Evolutionary conservation across 129 eudicot species (phyloP), one percentile per base, ranked within the genome.

Genomic region (Rutidosis leptorrhynchoides): DNA sequence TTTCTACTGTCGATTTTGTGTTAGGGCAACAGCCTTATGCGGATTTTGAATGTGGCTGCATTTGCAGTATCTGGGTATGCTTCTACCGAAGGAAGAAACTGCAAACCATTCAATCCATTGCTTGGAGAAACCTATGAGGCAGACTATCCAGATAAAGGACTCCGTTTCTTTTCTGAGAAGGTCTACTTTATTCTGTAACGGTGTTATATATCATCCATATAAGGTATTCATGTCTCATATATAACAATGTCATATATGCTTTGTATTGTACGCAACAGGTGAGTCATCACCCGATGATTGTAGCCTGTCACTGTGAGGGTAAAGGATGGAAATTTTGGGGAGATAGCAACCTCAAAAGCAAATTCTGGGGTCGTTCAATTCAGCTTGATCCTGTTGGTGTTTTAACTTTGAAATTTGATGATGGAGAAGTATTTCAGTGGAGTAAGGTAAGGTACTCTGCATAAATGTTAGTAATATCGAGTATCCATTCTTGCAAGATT

Each of bases 1-100:
- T 16, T 58, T 46, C 56, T n/a, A n/a, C n/a, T n/a, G 28, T 69
- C n/a, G n/a, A n/a, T 58, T 74, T 56, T 54, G 59, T 77, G 64
- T 58, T 78, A 93, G 99, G 99, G 95, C 69, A 82, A 93, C 87
- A 81, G 95, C 82, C 99, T 93, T 77, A 86, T 93, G 96, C 84
- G 99, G 90, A 84, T 89, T 69, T 77, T 93, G 72, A 93, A 89
- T 79, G 96, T 93, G 64, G 99, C 98, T 73, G 98, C 98, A 58
- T 92, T 92, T 85, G 98, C 96, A 61, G 98, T 88, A 64, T 92
- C 98, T 59, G 96, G 98, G 33, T 92, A 92, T 80, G 96, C 98
- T 59, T 88, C 91, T 60, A 92, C 98, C 11, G 98, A 92, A 63
- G 96, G 91, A 82, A 88, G 98, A 76, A 73, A 68, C 55, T 88